Evolutionary conservation across 2,329 filamentous ascomycete genomes (phyloP), one percentile per base, ranked within the genome.

Genomic region (Bipolaris cookei): DNA sequence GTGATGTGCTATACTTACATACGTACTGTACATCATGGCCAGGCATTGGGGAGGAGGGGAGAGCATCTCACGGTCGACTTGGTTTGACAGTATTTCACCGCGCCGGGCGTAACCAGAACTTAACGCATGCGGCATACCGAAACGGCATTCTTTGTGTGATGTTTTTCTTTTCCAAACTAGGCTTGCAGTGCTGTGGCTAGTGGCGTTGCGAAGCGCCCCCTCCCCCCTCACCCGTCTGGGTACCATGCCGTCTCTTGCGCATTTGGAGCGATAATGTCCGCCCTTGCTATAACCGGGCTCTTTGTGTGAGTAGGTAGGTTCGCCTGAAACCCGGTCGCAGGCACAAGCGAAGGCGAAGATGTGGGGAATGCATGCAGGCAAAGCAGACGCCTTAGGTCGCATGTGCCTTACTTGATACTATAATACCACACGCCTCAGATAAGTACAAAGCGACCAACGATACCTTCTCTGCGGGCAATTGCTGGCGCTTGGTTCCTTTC

Each of bases 251-350:
- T 34, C 32, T n/a, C n/a, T 25, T 30, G 45, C 21, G 20, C 45
- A 20, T 6, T 37, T 18, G 16, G 25, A n/a, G n/a, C 32, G 16
- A 14, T 48, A 37, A 18, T 28, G 16, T 2, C 13, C 13, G 45
- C 25, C 21, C 45, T 37, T 35, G 32, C 32, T 38, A 48, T 48
- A 38, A 4, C 23, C 18, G 23, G n/a, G 32, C 5, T 35, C 18
- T 20, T 18, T 14, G 20, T 42, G 39, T 6, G 21, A 8, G n/a
- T 21, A n/a, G 37, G 28, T 21, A 32, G n/a, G n/a, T 14, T 25
- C 14, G 38, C 49, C 39, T 51, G 39, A 51, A 51, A 51, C 49
- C 49, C 11, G 30, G 41, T 43, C 30, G 14, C 38, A 47, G 45
- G 45, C 28, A 16, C 32, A 28, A 13, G 20, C 45, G 32, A 35